Percentiles rank a stretch among this genome's conserved stretches.
Conservation (phyloP, 2,329 filamentous ascomycete genomes). For the Penicillium hordei region DNA sequence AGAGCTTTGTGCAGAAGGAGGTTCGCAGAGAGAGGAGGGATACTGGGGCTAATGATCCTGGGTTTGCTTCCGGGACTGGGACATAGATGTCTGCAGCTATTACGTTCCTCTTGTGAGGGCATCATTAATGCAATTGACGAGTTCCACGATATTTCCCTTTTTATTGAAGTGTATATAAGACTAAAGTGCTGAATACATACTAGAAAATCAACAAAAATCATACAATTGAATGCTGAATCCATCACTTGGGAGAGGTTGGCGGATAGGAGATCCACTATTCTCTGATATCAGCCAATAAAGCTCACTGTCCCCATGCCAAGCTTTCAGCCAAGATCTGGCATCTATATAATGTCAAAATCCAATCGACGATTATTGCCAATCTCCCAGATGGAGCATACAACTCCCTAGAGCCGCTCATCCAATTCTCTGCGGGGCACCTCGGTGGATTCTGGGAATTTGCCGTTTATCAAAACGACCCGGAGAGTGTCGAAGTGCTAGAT, state of each 20-base stretch:
- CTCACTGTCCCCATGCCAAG: not conserved
- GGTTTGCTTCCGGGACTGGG: not conserved
- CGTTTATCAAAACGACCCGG: not conserved
- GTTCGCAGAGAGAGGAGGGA: constrained; percentile 28
- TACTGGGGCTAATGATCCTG: constrained; percentile 7
- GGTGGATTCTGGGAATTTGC: not conserved
- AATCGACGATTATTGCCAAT: not conserved
- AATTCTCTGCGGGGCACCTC: not conserved
- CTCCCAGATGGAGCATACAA: not conserved
- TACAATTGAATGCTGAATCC: not conserved
- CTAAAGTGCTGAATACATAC: not conserved
- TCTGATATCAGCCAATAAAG: not conserved
- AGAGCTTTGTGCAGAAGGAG: constrained; percentile 23
- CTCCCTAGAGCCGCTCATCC: not conserved
- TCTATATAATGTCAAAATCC: not conserved
- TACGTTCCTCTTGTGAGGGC: not conserved
- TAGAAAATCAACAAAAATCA: not conserved
- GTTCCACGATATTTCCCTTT: constrained; percentile 1
- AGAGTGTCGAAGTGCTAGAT: not conserved
- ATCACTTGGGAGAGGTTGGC: not conserved
- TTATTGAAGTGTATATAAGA: constrained; percentile 11
- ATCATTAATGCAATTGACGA: constrained; percentile 13
- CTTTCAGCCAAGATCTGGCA: not conserved
- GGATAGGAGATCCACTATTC: too few species aligned
- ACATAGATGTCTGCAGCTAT: not conserved